Evolutionary conservation across 371 early-diverging fungal species (phyloP), one percentile per base, ranked within the genome.

Genomic region (Mortierella sp.): DNA sequence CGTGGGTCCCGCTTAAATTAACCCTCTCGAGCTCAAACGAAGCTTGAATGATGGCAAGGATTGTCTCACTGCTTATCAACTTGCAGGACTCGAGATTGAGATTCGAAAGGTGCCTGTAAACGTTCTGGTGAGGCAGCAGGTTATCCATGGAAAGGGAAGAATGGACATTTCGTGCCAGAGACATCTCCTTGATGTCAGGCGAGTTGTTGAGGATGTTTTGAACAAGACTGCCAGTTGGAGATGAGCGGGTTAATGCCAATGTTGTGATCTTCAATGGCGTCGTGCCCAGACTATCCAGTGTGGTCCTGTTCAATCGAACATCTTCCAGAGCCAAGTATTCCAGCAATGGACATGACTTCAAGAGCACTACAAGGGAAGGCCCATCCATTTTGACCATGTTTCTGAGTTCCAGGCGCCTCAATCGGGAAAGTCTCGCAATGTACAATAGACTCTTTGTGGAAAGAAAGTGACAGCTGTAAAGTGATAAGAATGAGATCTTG

Each of bases 61-160:
- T 21, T 0, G 71, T 58, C 4, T 58, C 67, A 13, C 52, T 52
- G 3, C 34, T 43, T 18, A 76, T 52, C 8, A 48, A 19, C 56
- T 65, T 70, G 67, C 78, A 76, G n/a, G 78, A 76, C 24, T 76
- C 78, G 4, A 76, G 62, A 23, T 70, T 70, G 24, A 76, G 60
- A 23, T 19, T 28, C 6, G 55, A 24, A 14, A 76, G 16, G 30
- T 52, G 58, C 16, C 24, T 38, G 27, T 53, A 66, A 46, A 54
- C 54, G 24, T 65, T 66, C 21, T 19, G 18, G n/a, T 51, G 30
- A 7, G 62, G 62, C 13, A 66, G 31, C 19, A 76, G 6, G 27
- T 70, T 62, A 19, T 62, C 63, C 48, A n/a, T 43, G 10, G 52
- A 59, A 18, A 76, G 46, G 2, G 45, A 41, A 0, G 60, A 53